Conservation (phyloP, 2,329 filamentous ascomycete genomes). For the Acrodontium crateriforme region DNA sequence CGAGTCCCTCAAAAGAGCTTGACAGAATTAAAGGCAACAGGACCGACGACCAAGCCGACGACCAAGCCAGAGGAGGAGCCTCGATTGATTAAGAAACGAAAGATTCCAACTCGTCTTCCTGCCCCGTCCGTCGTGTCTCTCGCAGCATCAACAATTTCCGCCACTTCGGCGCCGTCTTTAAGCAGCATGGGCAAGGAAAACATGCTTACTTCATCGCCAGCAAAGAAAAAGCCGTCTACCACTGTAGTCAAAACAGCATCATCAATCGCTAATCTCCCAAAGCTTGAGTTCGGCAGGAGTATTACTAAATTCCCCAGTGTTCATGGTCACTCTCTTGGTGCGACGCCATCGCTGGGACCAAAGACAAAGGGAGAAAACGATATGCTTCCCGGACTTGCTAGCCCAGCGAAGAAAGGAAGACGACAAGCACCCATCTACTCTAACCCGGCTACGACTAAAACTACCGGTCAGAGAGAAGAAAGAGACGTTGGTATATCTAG, state of each 20-base stretch:
- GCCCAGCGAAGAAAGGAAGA: slow-evolving; percentile 22
- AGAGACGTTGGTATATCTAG: not conserved
- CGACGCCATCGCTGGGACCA: not conserved
- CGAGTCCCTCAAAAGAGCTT: too few species aligned
- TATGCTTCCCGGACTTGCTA: slow-evolving; percentile 8
- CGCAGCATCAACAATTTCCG: too few species aligned
- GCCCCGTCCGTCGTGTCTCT: not conserved
- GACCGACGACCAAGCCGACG: not conserved
- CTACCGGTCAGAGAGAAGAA: too few species aligned
- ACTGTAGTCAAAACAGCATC: slow-evolving; percentile 1
- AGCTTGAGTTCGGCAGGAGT: slow-evolving; percentile 13
- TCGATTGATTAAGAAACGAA: too few species aligned
- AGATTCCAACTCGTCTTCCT: not conserved
- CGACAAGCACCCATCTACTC: slow-evolving; percentile 5
- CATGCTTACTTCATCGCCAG: not conserved
- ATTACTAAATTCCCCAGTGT: not conserved
- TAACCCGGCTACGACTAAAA: too few species aligned
- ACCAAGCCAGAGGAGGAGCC: too few species aligned
- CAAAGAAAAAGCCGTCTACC: not conserved
- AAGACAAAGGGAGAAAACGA: slow-evolving; percentile 4
- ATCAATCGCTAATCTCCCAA: slow-evolving; percentile 11
- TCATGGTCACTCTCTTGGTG: not conserved
- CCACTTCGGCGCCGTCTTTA: too few species aligned
- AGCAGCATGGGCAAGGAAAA: not conserved
- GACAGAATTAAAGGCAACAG: too few species aligned